Conservation (phyloP, 2,329 filamentous ascomycete genomes). For the Alternaria hordeiaustralica region DNA sequence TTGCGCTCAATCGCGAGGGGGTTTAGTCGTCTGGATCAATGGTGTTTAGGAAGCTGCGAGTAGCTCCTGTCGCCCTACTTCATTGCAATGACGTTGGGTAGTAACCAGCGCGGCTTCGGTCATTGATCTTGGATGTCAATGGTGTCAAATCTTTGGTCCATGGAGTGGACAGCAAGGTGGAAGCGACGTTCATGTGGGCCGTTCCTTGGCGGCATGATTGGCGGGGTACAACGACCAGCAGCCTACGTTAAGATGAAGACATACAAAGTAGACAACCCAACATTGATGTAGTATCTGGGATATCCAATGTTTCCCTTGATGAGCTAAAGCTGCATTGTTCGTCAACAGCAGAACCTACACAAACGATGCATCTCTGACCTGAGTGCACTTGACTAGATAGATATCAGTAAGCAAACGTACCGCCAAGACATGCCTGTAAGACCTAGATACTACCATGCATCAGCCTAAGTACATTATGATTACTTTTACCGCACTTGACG, state of each 20-base stretch:
- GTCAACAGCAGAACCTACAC: background rate
- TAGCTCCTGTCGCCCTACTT: no score
- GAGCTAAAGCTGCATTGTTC: background rate
- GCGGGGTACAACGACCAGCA: background rate
- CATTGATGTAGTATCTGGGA: background rate
- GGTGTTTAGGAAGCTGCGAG: background rate
- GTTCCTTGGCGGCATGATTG: background rate
- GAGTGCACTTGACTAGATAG: background rate
- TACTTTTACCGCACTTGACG: background rate
- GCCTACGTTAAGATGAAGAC: background rate
- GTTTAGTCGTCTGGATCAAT: rapidly evolving
- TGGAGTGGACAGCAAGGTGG: background rate
- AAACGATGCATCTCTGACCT: background rate
- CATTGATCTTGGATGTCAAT: background rate
- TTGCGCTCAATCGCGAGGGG: background rate
- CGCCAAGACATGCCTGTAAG: background rate
- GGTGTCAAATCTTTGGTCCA: background rate
- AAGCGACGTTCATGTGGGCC: background rate
- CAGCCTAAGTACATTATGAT: background rate
- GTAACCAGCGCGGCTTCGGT: background rate
- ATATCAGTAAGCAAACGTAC: background rate
- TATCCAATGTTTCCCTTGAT: background rate
- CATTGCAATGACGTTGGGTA: no score
- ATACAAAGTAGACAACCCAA: background rate
- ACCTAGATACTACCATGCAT: background rate